A percentile compares a stretch with the other conserved stretches of the same genome.
Evolutionary conservation across 2,329 filamentous ascomycete genomes (phyloP).

Genomic region (Lasiodiplodia citricola): DNA sequence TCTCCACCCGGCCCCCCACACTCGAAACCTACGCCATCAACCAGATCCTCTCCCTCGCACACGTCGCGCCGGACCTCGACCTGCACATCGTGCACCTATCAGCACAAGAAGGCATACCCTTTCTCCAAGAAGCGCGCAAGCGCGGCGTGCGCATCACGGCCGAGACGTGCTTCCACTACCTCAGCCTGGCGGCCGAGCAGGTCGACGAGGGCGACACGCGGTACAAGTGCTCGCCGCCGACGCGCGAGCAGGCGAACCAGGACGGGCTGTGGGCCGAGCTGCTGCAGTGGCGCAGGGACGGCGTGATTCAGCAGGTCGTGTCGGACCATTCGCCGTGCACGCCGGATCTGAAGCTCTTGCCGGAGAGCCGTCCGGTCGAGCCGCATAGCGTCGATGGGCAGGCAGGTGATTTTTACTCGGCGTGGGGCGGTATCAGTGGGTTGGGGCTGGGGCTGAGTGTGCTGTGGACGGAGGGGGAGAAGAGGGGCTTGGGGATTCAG

Average conservation of each 20-base stretch:
- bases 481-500: slow-evolving; percentile 63
- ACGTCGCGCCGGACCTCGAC: slow-evolving; percentile 78
- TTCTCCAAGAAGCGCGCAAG: slow-evolving; percentile 74
- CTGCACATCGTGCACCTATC: slow-evolving; percentile 94
- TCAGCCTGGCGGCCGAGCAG: slow-evolving; percentile 80
- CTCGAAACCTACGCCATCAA: slow-evolving; percentile 93
- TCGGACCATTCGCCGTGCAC: slow-evolving; percentile 97
- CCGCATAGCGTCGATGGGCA: slow-evolving; percentile 42
- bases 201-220: slow-evolving; percentile 85
- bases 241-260: slow-evolving; percentile 80
- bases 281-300: slow-evolving; percentile 53
- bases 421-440: slow-evolving; percentile 95
- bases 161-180: slow-evolving; percentile 95
- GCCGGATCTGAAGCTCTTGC: slow-evolving; percentile 88
- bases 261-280: slow-evolving; percentile 88
- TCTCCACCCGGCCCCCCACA: slow-evolving; percentile 83
- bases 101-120: slow-evolving; percentile 81
- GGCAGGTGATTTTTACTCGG: slow-evolving; percentile 87
- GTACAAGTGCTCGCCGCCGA: slow-evolving; percentile 95
- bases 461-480: slow-evolving; percentile 77
- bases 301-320: slow-evolving; percentile 88
- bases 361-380: slow-evolving; percentile 61
- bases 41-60: slow-evolving; percentile 81
- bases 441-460: slow-evolving; percentile 93
- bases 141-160: slow-evolving; percentile 83